phyloP scores from a whole-genome alignment of 768 basidiomycete species.

The Lanmaoa rubissima region DNA sequence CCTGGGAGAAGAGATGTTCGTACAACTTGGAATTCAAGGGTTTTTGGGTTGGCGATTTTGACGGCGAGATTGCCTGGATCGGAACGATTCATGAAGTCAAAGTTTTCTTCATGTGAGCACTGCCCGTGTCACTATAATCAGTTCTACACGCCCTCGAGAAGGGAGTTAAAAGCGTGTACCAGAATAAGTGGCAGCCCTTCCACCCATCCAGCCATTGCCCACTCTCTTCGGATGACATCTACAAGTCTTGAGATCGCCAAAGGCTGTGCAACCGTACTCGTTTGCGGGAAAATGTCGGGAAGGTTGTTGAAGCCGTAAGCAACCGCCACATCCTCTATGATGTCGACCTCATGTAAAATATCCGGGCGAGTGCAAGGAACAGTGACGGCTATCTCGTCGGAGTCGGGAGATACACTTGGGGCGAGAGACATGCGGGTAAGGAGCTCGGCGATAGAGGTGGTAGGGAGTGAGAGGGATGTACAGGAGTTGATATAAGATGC shows the following conservation, averaged over 20 bases:
- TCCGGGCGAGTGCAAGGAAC: conserved; percentile 97
- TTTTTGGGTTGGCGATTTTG: conserved; percentile 95
- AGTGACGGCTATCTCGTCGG: conserved; percentile 69
- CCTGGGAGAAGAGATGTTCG: conserved; percentile 95
- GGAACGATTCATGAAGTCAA: conserved; percentile 82
- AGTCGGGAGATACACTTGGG: conserved; percentile 42
- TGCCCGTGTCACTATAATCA: conserved; percentile 31
- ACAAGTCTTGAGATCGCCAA: conserved; percentile 85
- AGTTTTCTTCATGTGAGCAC: conserved; percentile 99
- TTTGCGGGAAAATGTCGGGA: conserved; percentile 86
- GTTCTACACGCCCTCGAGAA: neutral
- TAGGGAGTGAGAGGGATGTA: conserved; percentile 74
- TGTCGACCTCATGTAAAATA: conserved; percentile 96
- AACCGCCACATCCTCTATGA: conserved; percentile 97
- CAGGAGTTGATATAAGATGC: conserved; percentile 95
- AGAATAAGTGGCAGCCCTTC: conserved; percentile 94
- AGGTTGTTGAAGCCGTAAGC: conserved; percentile 98
- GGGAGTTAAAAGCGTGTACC: conserved; percentile 39
- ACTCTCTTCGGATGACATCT: conserved; percentile 86
- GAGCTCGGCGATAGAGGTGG: conserved; percentile 64
- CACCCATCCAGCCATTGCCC: conserved; percentile 94
- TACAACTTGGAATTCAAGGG: conserved; percentile 96
- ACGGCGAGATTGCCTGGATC: conserved; percentile 84
- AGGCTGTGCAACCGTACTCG: conserved; percentile 93
- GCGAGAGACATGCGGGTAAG: conserved; percentile 83